These are phyloP conservation scores for Castanea sativa DNA, from an alignment of 306 rosid species.

Conservation along the genomic window DNA sequence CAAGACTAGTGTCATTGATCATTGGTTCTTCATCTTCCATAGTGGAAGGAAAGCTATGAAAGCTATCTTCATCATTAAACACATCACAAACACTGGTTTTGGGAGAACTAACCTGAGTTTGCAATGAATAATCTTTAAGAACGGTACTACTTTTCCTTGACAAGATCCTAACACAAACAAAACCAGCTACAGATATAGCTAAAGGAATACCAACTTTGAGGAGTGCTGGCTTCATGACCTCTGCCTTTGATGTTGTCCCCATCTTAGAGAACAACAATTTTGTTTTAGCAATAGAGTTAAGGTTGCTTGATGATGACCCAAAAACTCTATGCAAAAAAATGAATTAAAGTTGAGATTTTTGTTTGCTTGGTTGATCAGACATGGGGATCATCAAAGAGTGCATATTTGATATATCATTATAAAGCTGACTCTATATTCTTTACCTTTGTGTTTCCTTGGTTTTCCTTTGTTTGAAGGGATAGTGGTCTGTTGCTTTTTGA, in stretches of 20 bases:
- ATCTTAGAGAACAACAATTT: constrained; percentile 17
- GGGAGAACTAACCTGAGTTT: constrained; percentile 1
- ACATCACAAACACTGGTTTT: constrained; percentile 26
- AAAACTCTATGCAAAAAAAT: not conserved
- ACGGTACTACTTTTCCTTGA: constrained; percentile 35
- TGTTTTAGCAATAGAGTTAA: constrained; percentile 4
- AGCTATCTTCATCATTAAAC: constrained; percentile 26
- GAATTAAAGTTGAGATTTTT: not conserved
- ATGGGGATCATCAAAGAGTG: constrained; percentile 5
- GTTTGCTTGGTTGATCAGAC: not conserved
- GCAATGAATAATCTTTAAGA: constrained; percentile 14
- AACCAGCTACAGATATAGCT: constrained; percentile 58
- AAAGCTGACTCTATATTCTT: constrained; percentile 3
- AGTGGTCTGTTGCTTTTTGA: constrained; percentile 43
- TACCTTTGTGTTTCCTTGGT: constrained; percentile 14
- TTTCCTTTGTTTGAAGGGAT: constrained; percentile 34
- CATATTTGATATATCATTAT: not conserved
- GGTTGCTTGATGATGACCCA: not conserved
- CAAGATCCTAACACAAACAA: constrained; percentile 49
- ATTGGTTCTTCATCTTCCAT: constrained; percentile 20
- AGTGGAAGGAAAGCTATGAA: constrained; percentile 17
- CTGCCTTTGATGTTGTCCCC: constrained; percentile 46
- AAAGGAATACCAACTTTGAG: constrained; percentile 73
- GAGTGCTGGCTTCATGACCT: constrained; percentile 37
- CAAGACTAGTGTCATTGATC: not conserved